Percentiles rank a stretch among this genome's conserved stretches.
These are phyloP conservation scores for Neurospora sp. DNA, from an alignment of 495 filamentous ascomycete genomes.

Conservation along the genomic window DNA sequence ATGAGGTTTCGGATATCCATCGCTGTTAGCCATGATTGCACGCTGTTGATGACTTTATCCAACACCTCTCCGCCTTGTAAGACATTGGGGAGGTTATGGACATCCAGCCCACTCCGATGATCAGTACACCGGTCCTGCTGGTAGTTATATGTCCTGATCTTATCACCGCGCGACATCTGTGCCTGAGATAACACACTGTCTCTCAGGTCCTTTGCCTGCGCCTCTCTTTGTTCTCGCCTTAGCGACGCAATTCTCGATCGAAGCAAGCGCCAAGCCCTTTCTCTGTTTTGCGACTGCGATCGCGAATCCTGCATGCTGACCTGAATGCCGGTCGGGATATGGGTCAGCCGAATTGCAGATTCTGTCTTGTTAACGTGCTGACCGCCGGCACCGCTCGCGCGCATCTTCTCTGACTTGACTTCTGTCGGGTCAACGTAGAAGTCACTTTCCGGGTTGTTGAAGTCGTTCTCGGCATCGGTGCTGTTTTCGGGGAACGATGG, in stretches of 20 bases:
- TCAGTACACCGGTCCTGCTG: conserved; percentile 89
- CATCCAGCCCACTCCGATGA: conserved; percentile 73
- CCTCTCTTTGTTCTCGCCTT: conserved; percentile 74
- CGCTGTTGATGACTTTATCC: conserved; percentile 71
- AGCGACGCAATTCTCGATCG: conserved; percentile 74
- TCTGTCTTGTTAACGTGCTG: conserved; percentile 99
- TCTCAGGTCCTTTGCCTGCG: conserved; percentile 60
- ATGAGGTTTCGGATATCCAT: conserved; percentile 63
- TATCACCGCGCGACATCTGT: conserved; percentile 80
- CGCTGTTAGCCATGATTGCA: conserved; percentile 67
- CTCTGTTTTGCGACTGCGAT: conserved; percentile 82
- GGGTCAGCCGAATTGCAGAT: conserved; percentile 86
- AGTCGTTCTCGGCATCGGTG: conserved; percentile 41
- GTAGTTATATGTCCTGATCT: conserved; percentile 93
- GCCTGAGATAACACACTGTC: conserved; percentile 68
- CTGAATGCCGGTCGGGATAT: conserved; percentile 74
- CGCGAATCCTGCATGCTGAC: conserved; percentile 88
- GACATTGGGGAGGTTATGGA: conserved; percentile 75
- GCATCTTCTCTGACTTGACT: conserved; percentile 81
- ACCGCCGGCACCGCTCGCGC: conserved; percentile 81
- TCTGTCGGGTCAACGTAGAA: conserved; percentile 84
- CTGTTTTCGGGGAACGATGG: conserved; percentile 63
- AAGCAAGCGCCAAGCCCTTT: conserved; percentile 75
- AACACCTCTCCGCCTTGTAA: conserved; percentile 61
- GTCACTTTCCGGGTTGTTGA: conserved; percentile 76